Base-by-base conservation (phyloP, 495 filamentous ascomycete genomes). In the Thermochaetoides thermophila region DNA sequence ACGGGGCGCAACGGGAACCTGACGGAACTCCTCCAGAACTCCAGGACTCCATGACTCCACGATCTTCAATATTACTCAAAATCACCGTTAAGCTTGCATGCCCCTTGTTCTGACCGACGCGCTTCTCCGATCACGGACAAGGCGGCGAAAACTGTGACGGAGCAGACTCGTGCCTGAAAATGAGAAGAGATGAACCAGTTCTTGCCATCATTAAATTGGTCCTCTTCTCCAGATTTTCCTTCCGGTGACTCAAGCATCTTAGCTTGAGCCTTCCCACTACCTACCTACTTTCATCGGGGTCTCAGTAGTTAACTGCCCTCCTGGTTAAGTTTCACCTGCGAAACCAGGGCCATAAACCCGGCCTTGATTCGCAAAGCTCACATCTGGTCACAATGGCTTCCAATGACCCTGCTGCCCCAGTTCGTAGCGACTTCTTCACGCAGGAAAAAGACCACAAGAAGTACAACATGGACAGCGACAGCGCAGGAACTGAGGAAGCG, bases 61-160 rank as follows among this genome's bases (percentile, higher is more conserved):
- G 34, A 29, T 4, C 7, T 17, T n/a, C 13, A 7, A n/a, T 11
- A 21, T n/a, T n/a, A 4, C n/a, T 17, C 17, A 20, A 22, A n/a
- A n/a, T 16, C 23, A 17, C 1, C 14, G 17, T 20, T 15, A 3
- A 17, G 7, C 34, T 16, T n/a, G 25, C 25, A 26, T 21, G 34
- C 26, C 13, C 34, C 26, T 12, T 36, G 34, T 22, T 27, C 19
- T 11, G 24, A 23, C 22, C 18, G 18, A n/a, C 10, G 17, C 24
- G 29, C 29, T 28, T 19, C 33, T 28, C 34, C 34, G 34, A 24
- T 36, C 27, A 15, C 34, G 26, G 34, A 29, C 27, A 21, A 16
- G 26, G 27, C 12, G 19, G 34, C 25, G 18, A 29, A 22, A 29
- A 29, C 11, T 29, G 34, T 27, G 13, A 15, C 9, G 17, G 4